phyloP scores from a whole-genome alignment of 495 filamentous ascomycete genomes.

The Tuber brumale region DNA sequence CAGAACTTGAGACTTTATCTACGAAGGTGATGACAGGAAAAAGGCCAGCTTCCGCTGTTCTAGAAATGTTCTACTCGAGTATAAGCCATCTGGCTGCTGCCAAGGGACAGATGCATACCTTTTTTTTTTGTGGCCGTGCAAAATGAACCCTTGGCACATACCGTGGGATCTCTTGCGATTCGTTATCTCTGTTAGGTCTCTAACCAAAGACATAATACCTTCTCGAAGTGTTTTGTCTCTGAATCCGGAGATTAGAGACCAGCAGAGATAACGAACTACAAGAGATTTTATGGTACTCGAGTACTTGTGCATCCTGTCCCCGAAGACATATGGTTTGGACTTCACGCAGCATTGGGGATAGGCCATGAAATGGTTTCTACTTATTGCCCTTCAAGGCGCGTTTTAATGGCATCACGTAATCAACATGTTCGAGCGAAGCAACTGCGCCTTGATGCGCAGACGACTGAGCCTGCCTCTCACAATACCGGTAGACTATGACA shows the following conservation, averaged over 20 bases:
- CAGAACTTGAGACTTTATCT: neutral
- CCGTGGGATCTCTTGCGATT: too few species aligned
- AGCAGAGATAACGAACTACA: too few species aligned
- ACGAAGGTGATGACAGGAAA: neutral
- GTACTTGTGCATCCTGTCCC: neutral
- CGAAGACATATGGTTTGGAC: neutral
- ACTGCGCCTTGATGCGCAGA: neutral
- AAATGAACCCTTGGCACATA: neutral
- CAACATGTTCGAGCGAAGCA: neutral
- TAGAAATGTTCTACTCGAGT: neutral
- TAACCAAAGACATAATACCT: too few species aligned
- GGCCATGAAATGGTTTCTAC: neutral
- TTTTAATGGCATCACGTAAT: neutral
- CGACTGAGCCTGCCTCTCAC: neutral
- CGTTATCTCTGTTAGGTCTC: too few species aligned
- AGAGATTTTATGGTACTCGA: too few species aligned
- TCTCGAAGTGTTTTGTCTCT: too few species aligned
- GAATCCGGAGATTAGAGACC: too few species aligned
- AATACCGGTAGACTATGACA: neutral
- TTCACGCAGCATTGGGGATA: neutral
- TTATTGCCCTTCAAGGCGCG: neutral
- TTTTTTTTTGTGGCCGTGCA: neutral
- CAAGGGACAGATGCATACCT: neutral
- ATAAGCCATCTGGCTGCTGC: neutral
- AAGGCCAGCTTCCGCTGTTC: neutral